Evolutionary conservation across 1,139 yeast species (phyloP), one percentile per base, ranked within the genome.

Genomic region (Sugiyamaella grinbergsii): DNA sequence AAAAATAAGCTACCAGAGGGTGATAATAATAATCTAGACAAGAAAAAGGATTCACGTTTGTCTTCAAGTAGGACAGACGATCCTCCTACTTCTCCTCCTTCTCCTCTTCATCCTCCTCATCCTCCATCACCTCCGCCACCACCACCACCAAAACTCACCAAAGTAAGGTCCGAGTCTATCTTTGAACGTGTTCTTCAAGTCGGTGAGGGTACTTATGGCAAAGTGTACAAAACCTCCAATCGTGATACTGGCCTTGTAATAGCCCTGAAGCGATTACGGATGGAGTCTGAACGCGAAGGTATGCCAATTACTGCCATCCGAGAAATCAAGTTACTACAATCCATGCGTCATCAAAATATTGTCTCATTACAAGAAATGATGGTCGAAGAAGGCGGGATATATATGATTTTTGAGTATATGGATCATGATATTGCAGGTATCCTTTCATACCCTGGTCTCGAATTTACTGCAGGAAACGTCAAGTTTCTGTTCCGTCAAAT

Each of bases 261-360:
- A 22, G 98, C 98, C 1, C 73, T 93, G 63, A 93, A 93, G 64
- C 79, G 84, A 60, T 74, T 93, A 43, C 71, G 98, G 54, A 75
- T 93, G 64, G 98, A 93, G 64, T 72, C 82, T 6, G 98, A 93
- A 67, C 75, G 90, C 46, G 98, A 93, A 64, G 98, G 98, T 0
- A 89, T 93, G 69, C 98, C 98, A 0, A 87, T 93, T 19, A 93
- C 98, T 0, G 96, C 98, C 0, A 82, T 91, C 63, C 77, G 98
- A 59, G 98, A 93, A 70, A 89, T 91, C 54, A 84, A 90, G 58
- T 72, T 93, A 19, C 73, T 93, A 41, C 98, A 93, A 67, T 80
- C 91, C n/a, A 82, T 91, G 62, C 80, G 86, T 55, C 97, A 93
- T 66, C 79, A 77, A 15, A 89, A 91, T 65, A 80, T 90, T 24